Evolutionary conservation across 257 asterid genomes (phyloP).

Genomic region (Plectranthus barbatus): DNA sequence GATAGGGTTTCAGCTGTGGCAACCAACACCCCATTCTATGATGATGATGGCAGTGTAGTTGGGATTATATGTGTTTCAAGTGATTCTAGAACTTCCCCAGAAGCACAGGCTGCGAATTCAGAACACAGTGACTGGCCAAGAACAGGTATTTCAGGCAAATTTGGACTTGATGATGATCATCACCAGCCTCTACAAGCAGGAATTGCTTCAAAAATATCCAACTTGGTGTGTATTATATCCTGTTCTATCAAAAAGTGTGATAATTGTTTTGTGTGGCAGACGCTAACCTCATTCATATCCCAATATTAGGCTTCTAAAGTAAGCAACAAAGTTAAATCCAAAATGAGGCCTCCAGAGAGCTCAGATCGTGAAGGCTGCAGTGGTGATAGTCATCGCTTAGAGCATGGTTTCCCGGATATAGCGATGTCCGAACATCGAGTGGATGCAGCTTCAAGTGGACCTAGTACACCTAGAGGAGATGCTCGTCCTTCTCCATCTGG

Average conservation of each 20-base stretch:
- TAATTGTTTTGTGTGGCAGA: slow-evolving; percentile 3
- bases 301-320: slow-evolving; percentile 71
- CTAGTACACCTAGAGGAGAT: slow-evolving; percentile 84
- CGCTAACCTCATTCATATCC: slow-evolving; percentile 25
- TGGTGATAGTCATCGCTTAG: slow-evolving; percentile 56
- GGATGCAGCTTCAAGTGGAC: slow-evolving; percentile 82
- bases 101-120: slow-evolving; percentile 27
- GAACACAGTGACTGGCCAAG: slow-evolving; percentile 28
- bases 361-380: slow-evolving; percentile 58
- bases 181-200: slow-evolving; percentile 80
- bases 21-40: slow-evolving; percentile 75
- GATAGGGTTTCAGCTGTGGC: slow-evolving; percentile 51
- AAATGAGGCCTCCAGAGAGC: slow-evolving; percentile 58
- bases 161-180: slow-evolving; percentile 77
- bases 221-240: slow-evolving; percentile 62
- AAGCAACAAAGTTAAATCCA: slow-evolving; percentile 81
- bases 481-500: slow-evolving; percentile 59
- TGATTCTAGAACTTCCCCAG: slow-evolving; percentile 59
- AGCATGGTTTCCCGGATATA: slow-evolving; percentile 41
- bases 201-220: slow-evolving; percentile 75
- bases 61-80: slow-evolving; percentile 72
- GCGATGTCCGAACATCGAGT: slow-evolving; percentile 47
- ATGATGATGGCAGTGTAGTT: slow-evolving; percentile 60
- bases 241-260: background rate
- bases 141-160: slow-evolving; percentile 40